These are phyloP conservation scores for Stylosanthes scabra DNA, from an alignment of 331 rosid genomes.

Conservation along the genomic window DNA sequence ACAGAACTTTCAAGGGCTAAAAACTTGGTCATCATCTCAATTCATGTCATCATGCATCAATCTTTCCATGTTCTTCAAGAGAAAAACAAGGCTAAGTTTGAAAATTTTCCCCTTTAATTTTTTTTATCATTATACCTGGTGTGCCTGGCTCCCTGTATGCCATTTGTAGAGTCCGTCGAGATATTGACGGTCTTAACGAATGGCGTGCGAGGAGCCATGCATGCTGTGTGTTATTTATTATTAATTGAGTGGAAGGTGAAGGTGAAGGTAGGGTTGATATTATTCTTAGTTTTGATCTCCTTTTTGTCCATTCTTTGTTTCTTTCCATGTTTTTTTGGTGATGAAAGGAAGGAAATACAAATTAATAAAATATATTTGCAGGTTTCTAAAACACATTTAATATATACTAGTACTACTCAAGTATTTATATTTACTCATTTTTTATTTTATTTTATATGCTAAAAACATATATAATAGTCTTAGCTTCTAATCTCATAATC, in stretches of 20 bases:
- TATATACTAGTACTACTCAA: too few species aligned
- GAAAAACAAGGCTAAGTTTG: constrained; percentile 12
- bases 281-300: background rate
- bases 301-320: background rate
- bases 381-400: too few species aligned
- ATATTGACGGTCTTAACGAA: constrained; percentile 48
- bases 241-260: background rate
- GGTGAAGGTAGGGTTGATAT: too few species aligned
- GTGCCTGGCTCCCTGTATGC: constrained; percentile 89
- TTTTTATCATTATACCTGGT: constrained; percentile 10
- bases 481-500: constrained; percentile 3
- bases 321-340: background rate
- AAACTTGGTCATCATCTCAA: constrained; percentile 17
- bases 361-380: too few species aligned
- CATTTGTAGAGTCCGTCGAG: constrained; percentile 55
- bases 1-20: background rate
- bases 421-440: too few species aligned
- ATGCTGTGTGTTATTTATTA: too few species aligned
- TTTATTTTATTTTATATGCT: background rate
- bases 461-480: background rate
- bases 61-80: constrained; percentile 11
- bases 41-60: background rate
- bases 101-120: constrained; percentile 7
- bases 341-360: too few species aligned
- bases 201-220: constrained; percentile 79